A percentile compares a stretch with the other conserved stretches of the same genome.
Conservation (phyloP, 768 basidiomycete genomes). For the Pulveroboletus sp. region DNA sequence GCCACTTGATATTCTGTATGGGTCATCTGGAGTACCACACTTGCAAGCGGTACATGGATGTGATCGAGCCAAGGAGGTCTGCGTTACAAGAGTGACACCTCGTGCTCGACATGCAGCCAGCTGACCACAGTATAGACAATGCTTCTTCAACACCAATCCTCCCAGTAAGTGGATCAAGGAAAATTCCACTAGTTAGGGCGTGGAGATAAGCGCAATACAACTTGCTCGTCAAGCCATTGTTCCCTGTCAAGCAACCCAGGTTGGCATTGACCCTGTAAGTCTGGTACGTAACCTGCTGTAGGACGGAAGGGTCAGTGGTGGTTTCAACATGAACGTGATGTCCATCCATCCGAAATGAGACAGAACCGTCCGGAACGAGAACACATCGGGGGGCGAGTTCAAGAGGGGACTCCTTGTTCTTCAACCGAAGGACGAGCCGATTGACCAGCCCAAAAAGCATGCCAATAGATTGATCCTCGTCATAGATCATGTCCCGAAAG, state of each 20-base stretch:
- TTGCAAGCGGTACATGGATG: constrained; percentile 27
- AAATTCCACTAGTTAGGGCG: constrained; percentile 37
- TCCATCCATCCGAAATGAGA: constrained; percentile 1
- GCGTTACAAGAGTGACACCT: constrained; percentile 26
- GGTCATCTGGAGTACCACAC: constrained; percentile 20
- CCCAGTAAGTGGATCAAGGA: constrained; percentile 41
- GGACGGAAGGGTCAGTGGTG: neutral
- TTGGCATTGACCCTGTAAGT: constrained; percentile 30
- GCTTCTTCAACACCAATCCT: constrained; percentile 32
- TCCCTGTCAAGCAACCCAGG: constrained; percentile 28
- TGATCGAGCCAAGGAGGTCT: constrained; percentile 32
- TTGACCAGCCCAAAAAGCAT: constrained; percentile 43
- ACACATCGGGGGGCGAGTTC: constrained; percentile 19
- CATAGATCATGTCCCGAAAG: no score
- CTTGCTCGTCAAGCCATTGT: constrained; percentile 19
- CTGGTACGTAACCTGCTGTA: constrained; percentile 16
- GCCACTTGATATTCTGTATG: constrained; percentile 40
- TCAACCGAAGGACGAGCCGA: constrained; percentile 37
- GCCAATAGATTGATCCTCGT: no score
- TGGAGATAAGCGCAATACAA: constrained; percentile 44
- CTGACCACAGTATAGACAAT: constrained; percentile 33
- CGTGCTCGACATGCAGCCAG: constrained; percentile 38
- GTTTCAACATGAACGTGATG: constrained; percentile 12
- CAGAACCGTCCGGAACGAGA: constrained; percentile 36
- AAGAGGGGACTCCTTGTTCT: neutral